A percentile compares a stretch with the other conserved stretches of the same genome.
phyloP scores from a whole-genome alignment of 805 yeast species.

The Nakazawaea molendinolei region DNA sequence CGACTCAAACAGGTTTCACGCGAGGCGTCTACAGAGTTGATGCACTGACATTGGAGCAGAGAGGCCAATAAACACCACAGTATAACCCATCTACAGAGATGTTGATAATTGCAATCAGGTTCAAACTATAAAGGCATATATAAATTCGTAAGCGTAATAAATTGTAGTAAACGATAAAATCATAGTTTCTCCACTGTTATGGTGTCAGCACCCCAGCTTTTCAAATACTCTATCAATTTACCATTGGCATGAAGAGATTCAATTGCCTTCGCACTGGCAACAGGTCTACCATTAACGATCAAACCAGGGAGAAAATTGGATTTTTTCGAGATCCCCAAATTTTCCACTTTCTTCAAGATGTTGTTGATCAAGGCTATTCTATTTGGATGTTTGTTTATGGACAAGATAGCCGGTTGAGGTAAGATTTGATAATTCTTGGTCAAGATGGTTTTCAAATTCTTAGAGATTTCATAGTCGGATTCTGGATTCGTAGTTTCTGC shows the following conservation, averaged over 20 bases:
- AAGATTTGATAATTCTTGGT: conserved; percentile 21
- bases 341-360: conserved; percentile 17
- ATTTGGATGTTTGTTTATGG: conserved; percentile 28
- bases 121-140: background rate
- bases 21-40: too few species aligned
- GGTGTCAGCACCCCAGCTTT: conserved; percentile 23
- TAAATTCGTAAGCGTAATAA: background rate
- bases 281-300: conserved; percentile 29
- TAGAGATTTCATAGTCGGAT: conserved; percentile 10
- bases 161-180: too few species aligned
- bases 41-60: too few species aligned
- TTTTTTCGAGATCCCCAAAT: conserved; percentile 15
- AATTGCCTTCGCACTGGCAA: conserved; percentile 24
- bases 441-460: conserved; percentile 18
- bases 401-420: conserved; percentile 28
- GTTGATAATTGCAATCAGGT: too few species aligned
- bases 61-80: too few species aligned
- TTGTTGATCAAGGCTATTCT: conserved; percentile 20
- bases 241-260: conserved; percentile 18
- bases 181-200: conserved; percentile 19
- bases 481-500: too few species aligned
- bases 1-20: too few species aligned
- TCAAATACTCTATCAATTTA: conserved; percentile 21
- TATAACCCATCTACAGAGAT: too few species aligned
- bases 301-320: conserved; percentile 23